These are phyloP conservation scores for Neurospora sp. DNA, from an alignment of 495 filamentous ascomycete genomes.

Conservation along the genomic window DNA sequence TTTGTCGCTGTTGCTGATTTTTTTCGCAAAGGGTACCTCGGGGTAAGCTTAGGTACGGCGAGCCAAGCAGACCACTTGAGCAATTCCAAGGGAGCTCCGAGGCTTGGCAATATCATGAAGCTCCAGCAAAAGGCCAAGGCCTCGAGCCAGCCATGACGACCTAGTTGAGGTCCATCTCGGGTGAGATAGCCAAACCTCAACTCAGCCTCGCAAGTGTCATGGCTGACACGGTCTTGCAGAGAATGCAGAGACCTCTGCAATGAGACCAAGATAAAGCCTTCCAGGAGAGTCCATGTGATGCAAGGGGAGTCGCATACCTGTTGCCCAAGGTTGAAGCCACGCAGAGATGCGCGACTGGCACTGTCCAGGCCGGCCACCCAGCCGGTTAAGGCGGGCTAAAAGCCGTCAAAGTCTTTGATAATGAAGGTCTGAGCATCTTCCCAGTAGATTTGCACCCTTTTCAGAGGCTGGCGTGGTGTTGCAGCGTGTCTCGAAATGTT, in stretches of 20 bases:
- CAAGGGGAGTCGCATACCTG: constrained; percentile 12
- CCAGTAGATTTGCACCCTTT: constrained; percentile 2
- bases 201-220: background rate
- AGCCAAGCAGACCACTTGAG: constrained; percentile 4
- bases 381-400: constrained; percentile 5
- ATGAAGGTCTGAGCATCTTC: constrained; percentile 4
- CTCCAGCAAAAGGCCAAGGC: background rate
- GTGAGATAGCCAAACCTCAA: background rate
- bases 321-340: background rate
- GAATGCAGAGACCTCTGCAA: background rate
- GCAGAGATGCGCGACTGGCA: constrained; percentile 1
- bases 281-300: background rate
- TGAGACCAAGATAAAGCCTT: background rate
- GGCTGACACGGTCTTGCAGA: background rate
- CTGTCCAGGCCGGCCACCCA: constrained; percentile 3
- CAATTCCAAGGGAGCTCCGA: constrained; percentile 1
- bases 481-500: constrained; percentile 2
- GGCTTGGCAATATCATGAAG: background rate
- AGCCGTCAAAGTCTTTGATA: constrained; percentile 2
- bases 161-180: background rate
- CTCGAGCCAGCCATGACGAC: constrained; percentile 2
- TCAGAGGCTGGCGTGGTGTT: constrained; percentile 8
- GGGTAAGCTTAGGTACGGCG: constrained; percentile 3
- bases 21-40: constrained; percentile 3
- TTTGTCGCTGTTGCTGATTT: constrained; percentile 2